Conservation (phyloP, 805 yeast genomes). For the Spathaspora arborariae region DNA sequence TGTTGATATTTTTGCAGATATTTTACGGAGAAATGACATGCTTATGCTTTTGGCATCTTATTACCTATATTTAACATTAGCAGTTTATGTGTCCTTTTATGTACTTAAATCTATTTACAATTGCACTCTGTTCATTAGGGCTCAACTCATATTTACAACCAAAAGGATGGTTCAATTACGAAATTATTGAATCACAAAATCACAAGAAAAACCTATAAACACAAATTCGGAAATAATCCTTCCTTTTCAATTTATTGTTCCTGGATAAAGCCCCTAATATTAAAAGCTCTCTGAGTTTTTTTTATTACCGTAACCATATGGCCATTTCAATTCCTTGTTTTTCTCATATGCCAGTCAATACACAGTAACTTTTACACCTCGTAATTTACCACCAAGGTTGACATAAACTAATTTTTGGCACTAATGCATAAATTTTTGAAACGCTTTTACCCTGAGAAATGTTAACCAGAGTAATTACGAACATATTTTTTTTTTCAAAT, state of each 20-base stretch:
- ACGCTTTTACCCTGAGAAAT: neutral
- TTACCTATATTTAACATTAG: too few relatives aligned
- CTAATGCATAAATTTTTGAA: neutral
- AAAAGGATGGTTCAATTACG: neutral
- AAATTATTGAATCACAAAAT: neutral
- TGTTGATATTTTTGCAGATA: neutral
- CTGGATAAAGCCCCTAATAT: too few relatives aligned
- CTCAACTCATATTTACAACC: too few relatives aligned
- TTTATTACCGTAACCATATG: too few relatives aligned
- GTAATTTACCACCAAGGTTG: neutral
- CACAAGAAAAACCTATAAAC: neutral
- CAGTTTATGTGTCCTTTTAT: neutral
- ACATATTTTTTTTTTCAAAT: neutral
- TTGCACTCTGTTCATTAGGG: too few relatives aligned
- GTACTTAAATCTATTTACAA: too few relatives aligned
- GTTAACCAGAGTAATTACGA: neutral
- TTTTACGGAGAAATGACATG: neutral
- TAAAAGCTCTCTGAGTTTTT: too few relatives aligned
- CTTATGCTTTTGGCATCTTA: neutral
- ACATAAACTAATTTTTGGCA: neutral
- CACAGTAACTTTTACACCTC: too few relatives aligned
- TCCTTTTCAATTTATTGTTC: neutral
- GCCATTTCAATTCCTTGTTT: too few relatives aligned
- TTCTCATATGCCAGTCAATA: too few relatives aligned
- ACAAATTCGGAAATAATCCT: neutral